Base-by-base conservation (phyloP, 2,329 filamentous ascomycete genomes). In the Madurella fahalii region DNA sequence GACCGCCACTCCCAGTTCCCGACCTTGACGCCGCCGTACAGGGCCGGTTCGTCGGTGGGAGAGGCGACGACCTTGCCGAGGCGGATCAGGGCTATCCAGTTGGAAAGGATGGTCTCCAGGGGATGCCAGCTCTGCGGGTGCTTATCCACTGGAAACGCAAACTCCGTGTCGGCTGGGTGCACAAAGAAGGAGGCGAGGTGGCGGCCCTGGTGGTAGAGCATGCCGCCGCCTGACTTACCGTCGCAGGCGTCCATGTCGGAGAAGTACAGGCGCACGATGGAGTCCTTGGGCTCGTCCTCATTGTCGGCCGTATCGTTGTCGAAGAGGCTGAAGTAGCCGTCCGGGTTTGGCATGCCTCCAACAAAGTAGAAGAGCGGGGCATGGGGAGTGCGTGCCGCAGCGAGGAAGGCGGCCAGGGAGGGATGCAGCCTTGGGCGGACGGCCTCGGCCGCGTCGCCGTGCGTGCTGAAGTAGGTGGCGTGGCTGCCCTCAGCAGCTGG, bases 1-100 rank as follows among this genome's bases (percentile, higher is more conserved):
- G 49, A 32, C 18, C 41, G 49, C 49, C 49, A 51, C 42, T 51
- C 49, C 49, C 49, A 51, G 9, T n/a, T n/a, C 32, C 49, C 42
- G 32, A 51, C 18, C 20, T 51, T 51, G 4, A 15, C n/a, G 18
- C 18, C n/a, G 42, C 34, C 42, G 49, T 31, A 46, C 15, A 40
- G 42, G 13, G 42, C 9, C 20, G 32, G 48, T 9, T 12, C 31
- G 31, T 45, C 41, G 7, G 11, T 39, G 12, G 48, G 48, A 13
- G 40, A 43, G 48, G 48, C 48, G 15, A 30, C 41, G 13, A 51
- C 13, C 41, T 51, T 51, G 17, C 41, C 48, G 17, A 51, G 30
- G 15, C 11, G 48, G 18, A 50, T 37, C 2, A 44, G 16, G 8
- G 18, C 30, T 5, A 50, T 50, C 48, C 48, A 50, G 31, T 34